Evolutionary conservation across 2,329 filamentous ascomycete species (phyloP).

Genomic region (Penicillium sp.): DNA sequence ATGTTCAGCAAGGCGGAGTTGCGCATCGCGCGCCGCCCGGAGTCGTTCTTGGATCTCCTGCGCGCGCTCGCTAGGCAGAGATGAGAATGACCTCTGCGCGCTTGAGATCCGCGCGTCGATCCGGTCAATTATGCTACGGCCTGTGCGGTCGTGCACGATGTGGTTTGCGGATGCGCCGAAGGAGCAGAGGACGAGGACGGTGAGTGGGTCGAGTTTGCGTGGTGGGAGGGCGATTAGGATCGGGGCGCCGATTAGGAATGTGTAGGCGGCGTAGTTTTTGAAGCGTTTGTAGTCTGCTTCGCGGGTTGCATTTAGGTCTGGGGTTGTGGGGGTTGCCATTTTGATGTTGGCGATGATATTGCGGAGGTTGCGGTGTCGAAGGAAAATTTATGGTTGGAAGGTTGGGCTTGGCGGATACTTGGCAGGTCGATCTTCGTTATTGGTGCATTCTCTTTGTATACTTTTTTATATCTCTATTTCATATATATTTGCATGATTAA

Average conservation of each 20-base stretch:
- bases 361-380: background rate
- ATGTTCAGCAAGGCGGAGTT: constrained; percentile 17
- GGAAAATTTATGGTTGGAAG: constrained; percentile 23
- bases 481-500: accelerated
- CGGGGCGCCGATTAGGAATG: constrained; percentile 38
- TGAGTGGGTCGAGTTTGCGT: constrained; percentile 40
- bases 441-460: background rate
- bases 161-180: constrained; percentile 43
- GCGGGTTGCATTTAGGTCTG: constrained; percentile 21
- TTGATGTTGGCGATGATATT: background rate
- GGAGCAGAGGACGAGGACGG: constrained; percentile 40
- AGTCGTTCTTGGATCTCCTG: constrained; percentile 34
- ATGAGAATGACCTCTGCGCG: constrained; percentile 13
- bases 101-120: constrained; percentile 30
- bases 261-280: constrained; percentile 42
- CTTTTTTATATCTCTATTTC: background rate
- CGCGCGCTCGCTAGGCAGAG: constrained; percentile 37
- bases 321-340: constrained; percentile 9
- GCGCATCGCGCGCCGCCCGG: constrained; percentile 27
- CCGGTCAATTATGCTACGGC: constrained; percentile 37
- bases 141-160: constrained; percentile 40
- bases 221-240: constrained; percentile 38
- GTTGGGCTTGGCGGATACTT: constrained; percentile 1
- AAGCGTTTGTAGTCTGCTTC: constrained; percentile 42
- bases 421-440: background rate